Evolutionary conservation across 2,329 filamentous ascomycete genomes (phyloP).

Genomic region (Furcasterigmium sp.): DNA sequence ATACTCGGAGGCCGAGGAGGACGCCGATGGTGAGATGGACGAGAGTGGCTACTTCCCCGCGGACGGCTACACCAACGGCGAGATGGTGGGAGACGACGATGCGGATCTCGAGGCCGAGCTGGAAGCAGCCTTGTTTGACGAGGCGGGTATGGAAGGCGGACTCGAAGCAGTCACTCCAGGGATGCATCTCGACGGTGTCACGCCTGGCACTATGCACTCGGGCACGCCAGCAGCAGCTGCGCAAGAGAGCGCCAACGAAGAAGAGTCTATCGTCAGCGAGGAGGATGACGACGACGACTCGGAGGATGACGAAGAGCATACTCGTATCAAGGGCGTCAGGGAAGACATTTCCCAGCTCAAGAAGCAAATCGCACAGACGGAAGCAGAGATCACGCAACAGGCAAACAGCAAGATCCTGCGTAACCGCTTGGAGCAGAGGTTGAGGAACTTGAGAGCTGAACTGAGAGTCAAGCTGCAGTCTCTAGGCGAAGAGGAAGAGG

Average conservation of each 20-base stretch:
- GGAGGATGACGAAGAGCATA: slow-evolving; percentile 47
- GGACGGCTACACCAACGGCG: slow-evolving; percentile 20
- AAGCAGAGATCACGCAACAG: slow-evolving; percentile 36
- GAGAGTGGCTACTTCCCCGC: slow-evolving; percentile 34
- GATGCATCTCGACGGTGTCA: slow-evolving; percentile 36
- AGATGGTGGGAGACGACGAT: slow-evolving; percentile 35
- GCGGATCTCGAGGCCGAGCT: slow-evolving; percentile 50
- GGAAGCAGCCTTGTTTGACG: slow-evolving; percentile 45
- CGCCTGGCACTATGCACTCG: slow-evolving; percentile 36
- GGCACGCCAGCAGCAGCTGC: slow-evolving; percentile 36
- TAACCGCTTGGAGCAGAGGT: slow-evolving; percentile 42
- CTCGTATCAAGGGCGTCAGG: slow-evolving; percentile 45
- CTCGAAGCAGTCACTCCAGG: slow-evolving; percentile 34
- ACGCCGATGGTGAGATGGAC: slow-evolving; percentile 39
- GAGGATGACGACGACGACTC: slow-evolving; percentile 47
- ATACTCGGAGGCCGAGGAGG: slow-evolving; percentile 55
- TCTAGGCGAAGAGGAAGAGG: slow-evolving; percentile 24
- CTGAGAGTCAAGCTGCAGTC: slow-evolving; percentile 40
- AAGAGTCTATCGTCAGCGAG: slow-evolving; percentile 38
- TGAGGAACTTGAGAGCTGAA: slow-evolving; percentile 40
- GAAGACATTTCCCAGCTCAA: slow-evolving; percentile 50
- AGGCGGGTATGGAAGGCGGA: slow-evolving; percentile 35
- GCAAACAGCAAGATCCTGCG: slow-evolving; percentile 39
- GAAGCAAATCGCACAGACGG: slow-evolving; percentile 40
- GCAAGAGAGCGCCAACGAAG: slow-evolving; percentile 40